Evolutionary conservation across 2,329 filamentous ascomycete genomes (phyloP), one percentile per base, ranked within the genome.

Genomic region (Neonectria hederae): DNA sequence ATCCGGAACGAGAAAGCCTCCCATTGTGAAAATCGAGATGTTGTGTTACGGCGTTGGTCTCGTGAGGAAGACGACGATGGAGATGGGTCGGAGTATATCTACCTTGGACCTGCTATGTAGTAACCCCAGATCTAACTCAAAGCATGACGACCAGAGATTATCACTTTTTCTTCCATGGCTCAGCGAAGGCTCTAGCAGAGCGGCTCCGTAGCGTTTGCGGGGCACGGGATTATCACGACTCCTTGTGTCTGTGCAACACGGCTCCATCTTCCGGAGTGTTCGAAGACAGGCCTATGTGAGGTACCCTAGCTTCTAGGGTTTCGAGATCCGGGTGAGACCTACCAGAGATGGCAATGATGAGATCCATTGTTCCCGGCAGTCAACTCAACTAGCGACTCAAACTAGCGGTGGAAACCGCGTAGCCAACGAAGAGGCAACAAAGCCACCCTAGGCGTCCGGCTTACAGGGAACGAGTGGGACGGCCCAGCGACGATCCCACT

Each of bases 1-100:
- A n/a, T 71, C 67, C 5, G 70, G 70, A 7, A 64, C 26, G 3
- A 64, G 62, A 38, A 60, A 64, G 2, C 62, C 62, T n/a, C 43
- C 30, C 52, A 64, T 56, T 4, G 52, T 32, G 13, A 21, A 21
- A 42, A 10, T 42, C n/a, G 38, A 21, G n/a, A 42, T 19, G 9
- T 19, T 4, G 38, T 42, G n/a, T 11, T 42, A 5, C 38, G 10
- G n/a, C 17, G n/a, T 19, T 42, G 38, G 38, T 42, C 9, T 19
- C 38, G 38, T 10, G 19, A n/a, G 38, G n/a, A 8, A 42, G n/a
- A n/a, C 38, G 38, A 21, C 11, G 38, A 40, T 40, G 38, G 38
- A 40, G 38, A 19, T 9, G n/a, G 38, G 38, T 19, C 38, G n/a
- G n/a, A 8, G n/a, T 42, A 42, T 42, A 42, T 42, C 38, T 21